Evolutionary conservation across 805 yeast species (phyloP).

Genomic region (Starmerella scarabaei): DNA sequence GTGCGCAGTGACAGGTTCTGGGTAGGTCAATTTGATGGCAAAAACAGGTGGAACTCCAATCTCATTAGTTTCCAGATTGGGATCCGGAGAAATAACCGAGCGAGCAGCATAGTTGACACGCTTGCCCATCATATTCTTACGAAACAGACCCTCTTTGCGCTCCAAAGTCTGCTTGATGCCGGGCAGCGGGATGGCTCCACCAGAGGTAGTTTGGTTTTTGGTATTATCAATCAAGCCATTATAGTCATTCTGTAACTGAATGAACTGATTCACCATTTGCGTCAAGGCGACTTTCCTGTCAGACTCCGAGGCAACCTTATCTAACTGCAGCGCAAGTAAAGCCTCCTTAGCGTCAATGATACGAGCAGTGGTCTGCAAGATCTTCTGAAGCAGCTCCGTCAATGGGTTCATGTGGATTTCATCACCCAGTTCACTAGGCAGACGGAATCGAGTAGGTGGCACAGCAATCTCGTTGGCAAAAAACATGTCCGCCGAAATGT

Average conservation of each 20-base stretch:
- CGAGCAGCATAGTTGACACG: conserved; percentile 98
- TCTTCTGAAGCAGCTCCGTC: conserved; percentile 71
- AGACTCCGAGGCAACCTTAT: conserved; percentile 40
- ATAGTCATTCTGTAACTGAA: conserved; percentile 86
- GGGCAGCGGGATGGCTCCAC: conserved; percentile 66
- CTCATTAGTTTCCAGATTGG: conserved; percentile 92
- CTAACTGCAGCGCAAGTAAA: conserved; percentile 48
- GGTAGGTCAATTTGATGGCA: conserved; percentile 88
- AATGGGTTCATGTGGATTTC: conserved; percentile 90
- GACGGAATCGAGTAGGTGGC: conserved; percentile 92
- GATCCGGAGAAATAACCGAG: conserved; percentile 98
- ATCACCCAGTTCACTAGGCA: conserved; percentile 94
- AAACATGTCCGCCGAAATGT: conserved; percentile 62
- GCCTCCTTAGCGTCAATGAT: conserved; percentile 86
- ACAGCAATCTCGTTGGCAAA: conserved; percentile 81
- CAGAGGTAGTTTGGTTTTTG: conserved; percentile 62
- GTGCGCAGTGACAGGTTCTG: conserved; percentile 92
- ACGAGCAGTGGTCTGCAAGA: conserved; percentile 63
- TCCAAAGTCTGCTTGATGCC: conserved; percentile 97
- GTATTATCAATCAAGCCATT: conserved; percentile 87
- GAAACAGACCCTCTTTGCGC: conserved; percentile 96
- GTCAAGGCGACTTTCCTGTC: conserved; percentile 69
- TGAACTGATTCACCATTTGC: conserved; percentile 90
- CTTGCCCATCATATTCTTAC: conserved; percentile 98
- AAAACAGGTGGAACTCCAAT: conserved; percentile 99